phyloP scores from a whole-genome alignment of 202 grass and related monocot genomes.

The Schoenoplectus triqueter region DNA sequence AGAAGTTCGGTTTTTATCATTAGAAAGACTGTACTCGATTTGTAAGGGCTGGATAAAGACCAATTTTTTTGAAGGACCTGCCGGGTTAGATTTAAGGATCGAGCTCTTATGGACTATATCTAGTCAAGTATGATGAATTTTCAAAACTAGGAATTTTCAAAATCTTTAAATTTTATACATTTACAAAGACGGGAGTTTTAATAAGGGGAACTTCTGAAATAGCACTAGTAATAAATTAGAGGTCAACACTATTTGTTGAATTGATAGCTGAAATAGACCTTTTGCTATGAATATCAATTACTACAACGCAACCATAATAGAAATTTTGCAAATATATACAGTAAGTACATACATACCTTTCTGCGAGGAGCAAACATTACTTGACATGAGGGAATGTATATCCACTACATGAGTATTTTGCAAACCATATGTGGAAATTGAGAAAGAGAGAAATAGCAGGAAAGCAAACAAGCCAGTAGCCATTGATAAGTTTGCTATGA shows the following conservation, averaged over 20 bases:
- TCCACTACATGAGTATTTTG: background rate
- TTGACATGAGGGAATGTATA: constrained; percentile 28
- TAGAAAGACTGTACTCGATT: too few relatives aligned
- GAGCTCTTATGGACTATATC: too few relatives aligned
- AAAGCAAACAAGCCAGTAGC: background rate
- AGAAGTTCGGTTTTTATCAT: too few relatives aligned
- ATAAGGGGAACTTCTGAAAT: background rate
- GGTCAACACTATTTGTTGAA: background rate
- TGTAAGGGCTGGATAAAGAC: too few relatives aligned
- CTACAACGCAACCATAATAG: background rate
- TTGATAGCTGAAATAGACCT: background rate
- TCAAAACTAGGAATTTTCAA: too few relatives aligned
- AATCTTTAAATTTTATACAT: background rate
- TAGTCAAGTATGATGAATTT: too few relatives aligned
- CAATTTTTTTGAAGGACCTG: too few relatives aligned
- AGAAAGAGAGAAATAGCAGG: background rate
- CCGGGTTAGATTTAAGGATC: too few relatives aligned
- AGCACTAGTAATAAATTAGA: background rate
- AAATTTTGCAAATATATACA: background rate
- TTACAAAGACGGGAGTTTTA: background rate
- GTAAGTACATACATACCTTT: background rate
- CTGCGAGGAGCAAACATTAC: background rate
- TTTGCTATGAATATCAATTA: background rate
- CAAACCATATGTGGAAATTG: background rate
- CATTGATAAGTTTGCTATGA: background rate